Evolutionary conservation across 2,329 filamentous ascomycete species (phyloP).

Genomic region (Pyrenophora seminiperda): DNA sequence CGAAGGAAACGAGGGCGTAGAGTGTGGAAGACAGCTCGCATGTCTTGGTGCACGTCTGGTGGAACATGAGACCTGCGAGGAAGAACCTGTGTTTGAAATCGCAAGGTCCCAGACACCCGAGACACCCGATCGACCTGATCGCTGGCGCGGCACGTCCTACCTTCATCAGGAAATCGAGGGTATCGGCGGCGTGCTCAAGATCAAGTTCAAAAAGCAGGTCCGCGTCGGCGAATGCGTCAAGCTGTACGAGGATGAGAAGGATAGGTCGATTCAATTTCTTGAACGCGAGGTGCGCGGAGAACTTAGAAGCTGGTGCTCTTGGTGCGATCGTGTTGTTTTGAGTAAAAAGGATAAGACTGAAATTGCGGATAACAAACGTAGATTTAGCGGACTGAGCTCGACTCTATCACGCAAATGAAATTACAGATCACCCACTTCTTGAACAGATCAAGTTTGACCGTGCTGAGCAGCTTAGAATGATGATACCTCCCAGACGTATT

Average conservation of each 20-base stretch:
- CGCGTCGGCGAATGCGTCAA: conserved; percentile 82
- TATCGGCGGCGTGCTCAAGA: conserved; percentile 85
- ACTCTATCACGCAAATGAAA: conserved; percentile 14
- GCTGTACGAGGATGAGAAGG: conserved; percentile 71
- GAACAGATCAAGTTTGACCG: neutral
- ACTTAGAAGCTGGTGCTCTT: conserved; percentile 85
- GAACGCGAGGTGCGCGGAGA: conserved; percentile 70
- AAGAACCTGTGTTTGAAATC: conserved; percentile 66
- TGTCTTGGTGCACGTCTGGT: conserved; percentile 79
- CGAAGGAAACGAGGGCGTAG: conserved; percentile 84
- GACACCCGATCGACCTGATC: conserved; percentile 35
- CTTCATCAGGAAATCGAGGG: conserved; percentile 87
- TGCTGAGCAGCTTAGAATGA: neutral
- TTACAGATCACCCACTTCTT: neutral
- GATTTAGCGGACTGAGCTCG: conserved; percentile 26
- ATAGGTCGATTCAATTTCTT: conserved; percentile 62
- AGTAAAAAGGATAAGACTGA: conserved; percentile 54
- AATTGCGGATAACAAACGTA: conserved; percentile 18
- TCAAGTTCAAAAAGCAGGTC: conserved; percentile 82
- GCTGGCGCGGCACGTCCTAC: conserved; percentile 72
- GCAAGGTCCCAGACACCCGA: conserved; percentile 45
- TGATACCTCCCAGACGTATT: too few species aligned
- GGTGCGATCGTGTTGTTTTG: conserved; percentile 80
- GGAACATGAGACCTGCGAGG: conserved; percentile 83
- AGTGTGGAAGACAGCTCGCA: conserved; percentile 76